These are phyloP conservation scores for Metschnikowia continentalis DNA, from an alignment of 805 yeast genomes.

Conservation along the genomic window DNA sequence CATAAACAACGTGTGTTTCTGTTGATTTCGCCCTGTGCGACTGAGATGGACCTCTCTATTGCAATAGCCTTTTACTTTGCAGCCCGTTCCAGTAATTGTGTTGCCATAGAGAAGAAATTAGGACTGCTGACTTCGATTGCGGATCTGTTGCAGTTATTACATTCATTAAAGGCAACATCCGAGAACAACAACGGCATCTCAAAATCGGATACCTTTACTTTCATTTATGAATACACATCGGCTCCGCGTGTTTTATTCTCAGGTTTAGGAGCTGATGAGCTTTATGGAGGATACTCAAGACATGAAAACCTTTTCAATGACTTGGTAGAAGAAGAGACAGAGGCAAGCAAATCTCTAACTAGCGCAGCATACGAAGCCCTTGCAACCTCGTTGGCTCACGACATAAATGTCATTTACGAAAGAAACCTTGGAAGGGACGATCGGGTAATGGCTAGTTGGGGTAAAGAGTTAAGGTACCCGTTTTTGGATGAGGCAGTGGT, in stretches of 20 bases:
- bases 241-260: conserved; percentile 70
- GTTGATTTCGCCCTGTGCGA: conserved; percentile 76
- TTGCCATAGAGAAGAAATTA: conserved; percentile 3
- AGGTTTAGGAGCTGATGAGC: conserved; percentile 96
- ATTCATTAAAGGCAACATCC: background rate
- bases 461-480: conserved; percentile 87
- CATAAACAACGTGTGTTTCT: conserved; percentile 50
- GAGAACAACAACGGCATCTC: background rate
- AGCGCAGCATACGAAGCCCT: conserved; percentile 38
- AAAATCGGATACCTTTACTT: background rate
- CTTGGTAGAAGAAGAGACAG: conserved; percentile 17
- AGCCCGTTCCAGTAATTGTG: conserved; percentile 40
- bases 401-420: conserved; percentile 67
- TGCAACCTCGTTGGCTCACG: conserved; percentile 57
- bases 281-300: conserved; percentile 93
- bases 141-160: background rate
- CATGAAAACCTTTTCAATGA: conserved; percentile 53
- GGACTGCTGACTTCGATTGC: background rate
- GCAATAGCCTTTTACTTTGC: conserved; percentile 96
- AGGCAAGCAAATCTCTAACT: conserved; percentile 10
- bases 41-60: conserved; percentile 94
- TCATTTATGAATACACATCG: conserved; percentile 37
- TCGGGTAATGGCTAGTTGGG: conserved; percentile 79
- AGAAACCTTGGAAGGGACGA: conserved; percentile 91
- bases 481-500: conserved; percentile 67